These are phyloP conservation scores for Wallemia mellicola DNA, from an alignment of 1,284 basidiomycete genomes.

Conservation along the genomic window DNA sequence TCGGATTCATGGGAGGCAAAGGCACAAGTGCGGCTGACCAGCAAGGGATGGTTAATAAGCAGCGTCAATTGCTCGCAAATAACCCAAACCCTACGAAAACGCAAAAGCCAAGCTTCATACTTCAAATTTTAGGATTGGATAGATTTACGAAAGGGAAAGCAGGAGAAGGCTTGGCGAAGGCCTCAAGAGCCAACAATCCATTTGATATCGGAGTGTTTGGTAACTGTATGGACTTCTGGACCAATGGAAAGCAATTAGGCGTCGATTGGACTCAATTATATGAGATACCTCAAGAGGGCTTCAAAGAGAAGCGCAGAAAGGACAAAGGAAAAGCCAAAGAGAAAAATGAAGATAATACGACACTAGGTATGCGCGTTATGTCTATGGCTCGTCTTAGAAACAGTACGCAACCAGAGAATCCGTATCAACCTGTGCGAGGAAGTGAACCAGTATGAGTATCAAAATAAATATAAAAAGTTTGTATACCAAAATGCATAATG, in stretches of 20 bases:
- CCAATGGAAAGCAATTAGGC: conserved; percentile 45
- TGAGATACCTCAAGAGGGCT: conserved; percentile 60
- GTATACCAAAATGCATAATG: background rate
- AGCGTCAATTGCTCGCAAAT: conserved; percentile 2
- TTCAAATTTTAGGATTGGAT: conserved; percentile 72
- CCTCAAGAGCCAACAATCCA: conserved; percentile 45
- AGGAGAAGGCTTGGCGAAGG: conserved; percentile 36
- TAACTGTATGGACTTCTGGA: conserved; percentile 95
- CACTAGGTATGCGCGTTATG: background rate
- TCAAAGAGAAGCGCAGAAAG: conserved; percentile 26
- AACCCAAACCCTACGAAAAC: background rate
- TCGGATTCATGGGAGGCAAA: conserved; percentile 86
- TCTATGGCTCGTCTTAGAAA: background rate
- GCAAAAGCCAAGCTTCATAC: conserved; percentile 28
- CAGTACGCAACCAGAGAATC: background rate
- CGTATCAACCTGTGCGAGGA: background rate
- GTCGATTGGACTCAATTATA: conserved; percentile 71
- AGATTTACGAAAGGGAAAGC: conserved; percentile 71
- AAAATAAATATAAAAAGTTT: background rate
- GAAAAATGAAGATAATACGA: background rate
- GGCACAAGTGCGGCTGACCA: conserved; percentile 9
- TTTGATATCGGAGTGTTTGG: conserved; percentile 56
- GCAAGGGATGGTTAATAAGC: conserved; percentile 1
- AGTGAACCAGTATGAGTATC: background rate
- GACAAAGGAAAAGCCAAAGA: background rate